These are phyloP conservation scores for Solanum clarkiae DNA, from an alignment of 257 asterid species.

Conservation along the genomic window DNA sequence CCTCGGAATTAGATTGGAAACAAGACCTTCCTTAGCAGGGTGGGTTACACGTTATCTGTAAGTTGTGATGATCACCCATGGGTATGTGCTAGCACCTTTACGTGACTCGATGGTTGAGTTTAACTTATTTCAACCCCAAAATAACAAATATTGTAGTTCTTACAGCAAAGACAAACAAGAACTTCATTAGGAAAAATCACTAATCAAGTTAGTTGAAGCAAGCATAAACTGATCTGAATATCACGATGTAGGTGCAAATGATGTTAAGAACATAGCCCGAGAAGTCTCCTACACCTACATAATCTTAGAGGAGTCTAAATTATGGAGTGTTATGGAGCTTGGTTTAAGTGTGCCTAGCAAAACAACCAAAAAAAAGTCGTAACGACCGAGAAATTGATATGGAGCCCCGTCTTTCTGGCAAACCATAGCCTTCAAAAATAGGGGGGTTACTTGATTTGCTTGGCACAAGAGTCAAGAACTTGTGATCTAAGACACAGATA, in stretches of 20 bases:
- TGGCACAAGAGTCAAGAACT: not conserved
- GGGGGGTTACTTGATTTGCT: not conserved
- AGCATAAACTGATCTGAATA: not conserved
- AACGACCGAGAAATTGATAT: too few species aligned
- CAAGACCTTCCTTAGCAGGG: not conserved
- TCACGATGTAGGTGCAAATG: not conserved
- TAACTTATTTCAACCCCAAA: not conserved
- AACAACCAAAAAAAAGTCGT: too few species aligned
- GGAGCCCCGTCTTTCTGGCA: not conserved
- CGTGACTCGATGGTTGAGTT: not conserved
- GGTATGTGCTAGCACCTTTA: not conserved
- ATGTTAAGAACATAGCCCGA: not conserved
- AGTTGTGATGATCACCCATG: not conserved
- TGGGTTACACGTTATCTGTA: not conserved
- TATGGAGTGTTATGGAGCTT: not conserved
- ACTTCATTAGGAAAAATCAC: not conserved
- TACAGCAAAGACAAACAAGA: not conserved
- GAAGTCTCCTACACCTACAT: not conserved
- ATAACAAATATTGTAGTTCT: not conserved
- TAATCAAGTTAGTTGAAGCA: not conserved
- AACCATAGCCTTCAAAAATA: not conserved
- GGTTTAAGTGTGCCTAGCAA: not conserved
- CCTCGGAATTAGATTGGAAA: not conserved
- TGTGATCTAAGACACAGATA: not conserved
- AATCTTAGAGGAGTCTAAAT: not conserved